These are phyloP conservation scores for Herpetomonas tarakana DNA, from an alignment of 208 protist species.

Conservation along the genomic window DNA sequence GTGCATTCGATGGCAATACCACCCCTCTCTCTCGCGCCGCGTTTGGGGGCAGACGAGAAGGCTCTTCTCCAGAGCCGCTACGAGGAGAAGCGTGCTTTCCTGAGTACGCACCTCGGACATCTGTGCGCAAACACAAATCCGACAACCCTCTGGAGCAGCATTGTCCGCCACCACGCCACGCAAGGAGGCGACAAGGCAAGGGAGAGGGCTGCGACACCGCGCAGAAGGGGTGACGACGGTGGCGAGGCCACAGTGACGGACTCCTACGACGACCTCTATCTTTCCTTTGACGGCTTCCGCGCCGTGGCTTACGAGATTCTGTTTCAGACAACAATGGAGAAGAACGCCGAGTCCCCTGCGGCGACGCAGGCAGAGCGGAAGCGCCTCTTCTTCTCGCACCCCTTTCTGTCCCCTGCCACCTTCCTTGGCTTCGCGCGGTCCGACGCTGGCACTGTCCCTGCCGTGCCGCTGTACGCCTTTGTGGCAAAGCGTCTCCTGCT, in stretches of 20 bases:
- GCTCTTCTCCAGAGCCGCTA: conserved; percentile 28
- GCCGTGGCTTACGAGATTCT: conserved; percentile 70
- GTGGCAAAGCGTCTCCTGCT: conserved; percentile 79
- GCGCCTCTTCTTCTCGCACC: conserved; percentile 76
- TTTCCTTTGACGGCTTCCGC: conserved; percentile 70
- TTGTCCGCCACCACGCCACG: conserved; percentile 63
- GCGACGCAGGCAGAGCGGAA: conserved; percentile 32
- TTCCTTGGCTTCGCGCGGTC: conserved; percentile 75
- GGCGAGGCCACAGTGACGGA: neutral
- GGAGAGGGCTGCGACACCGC: too few species aligned
- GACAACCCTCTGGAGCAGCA: conserved; percentile 60
- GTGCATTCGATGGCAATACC: conserved; percentile 14
- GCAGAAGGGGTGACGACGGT: neutral
- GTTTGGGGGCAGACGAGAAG: conserved; percentile 17
- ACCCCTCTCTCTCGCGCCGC: conserved; percentile 16
- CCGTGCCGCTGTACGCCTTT: conserved; percentile 82
- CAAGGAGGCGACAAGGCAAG: too few species aligned
- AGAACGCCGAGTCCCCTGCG: conserved; percentile 23
- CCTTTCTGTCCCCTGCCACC: conserved; percentile 81
- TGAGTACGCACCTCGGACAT: conserved; percentile 33
- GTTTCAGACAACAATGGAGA: conserved; percentile 54
- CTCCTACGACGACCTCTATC: conserved; percentile 60
- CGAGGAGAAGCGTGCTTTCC: conserved; percentile 49
- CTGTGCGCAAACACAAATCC: conserved; percentile 73
- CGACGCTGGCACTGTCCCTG: conserved; percentile 50